These are phyloP conservation scores for Pythium dissotocum DNA, from an alignment of 352 stramenopile species.

Conservation along the genomic window DNA sequence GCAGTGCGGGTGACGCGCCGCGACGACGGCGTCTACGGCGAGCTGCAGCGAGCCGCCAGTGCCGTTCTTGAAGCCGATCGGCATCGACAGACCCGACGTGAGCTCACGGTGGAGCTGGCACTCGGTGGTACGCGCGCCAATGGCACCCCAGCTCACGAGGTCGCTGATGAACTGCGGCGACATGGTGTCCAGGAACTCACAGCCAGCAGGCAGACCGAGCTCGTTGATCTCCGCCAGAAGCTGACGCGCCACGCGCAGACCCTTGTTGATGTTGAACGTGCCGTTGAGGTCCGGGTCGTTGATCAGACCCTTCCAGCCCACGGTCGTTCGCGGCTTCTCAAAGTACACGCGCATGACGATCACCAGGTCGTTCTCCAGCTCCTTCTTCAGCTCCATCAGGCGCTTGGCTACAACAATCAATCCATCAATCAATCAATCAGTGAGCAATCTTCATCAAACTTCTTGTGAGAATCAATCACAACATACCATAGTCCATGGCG, in stretches of 20 bases:
- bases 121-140: constrained; percentile 90
- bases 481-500: constrained; percentile 80
- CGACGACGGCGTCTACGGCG: constrained; percentile 83
- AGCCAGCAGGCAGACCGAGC: constrained; percentile 79
- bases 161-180: constrained; percentile 91
- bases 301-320: constrained; percentile 91
- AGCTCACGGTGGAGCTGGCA: constrained; percentile 90
- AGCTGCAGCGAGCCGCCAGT: constrained; percentile 86
- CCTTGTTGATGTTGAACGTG: constrained; percentile 93
- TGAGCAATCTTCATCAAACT: not conserved
- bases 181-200: constrained; percentile 91
- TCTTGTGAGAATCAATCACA: not conserved
- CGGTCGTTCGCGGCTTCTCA: constrained; percentile 88
- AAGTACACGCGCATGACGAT: constrained; percentile 93
- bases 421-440: not conserved
- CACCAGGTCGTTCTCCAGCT: constrained; percentile 80
- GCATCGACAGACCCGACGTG: constrained; percentile 88
- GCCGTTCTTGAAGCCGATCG: constrained; percentile 92
- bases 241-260: constrained; percentile 77
- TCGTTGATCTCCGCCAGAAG: constrained; percentile 87
- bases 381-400: constrained; percentile 65
- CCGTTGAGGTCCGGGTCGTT: constrained; percentile 90
- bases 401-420: constrained; percentile 60
- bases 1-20: constrained; percentile 81
- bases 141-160: constrained; percentile 88